Base-by-base conservation (phyloP, 106 monocot genomes). In the Dioscorea zingiberensis region DNA sequence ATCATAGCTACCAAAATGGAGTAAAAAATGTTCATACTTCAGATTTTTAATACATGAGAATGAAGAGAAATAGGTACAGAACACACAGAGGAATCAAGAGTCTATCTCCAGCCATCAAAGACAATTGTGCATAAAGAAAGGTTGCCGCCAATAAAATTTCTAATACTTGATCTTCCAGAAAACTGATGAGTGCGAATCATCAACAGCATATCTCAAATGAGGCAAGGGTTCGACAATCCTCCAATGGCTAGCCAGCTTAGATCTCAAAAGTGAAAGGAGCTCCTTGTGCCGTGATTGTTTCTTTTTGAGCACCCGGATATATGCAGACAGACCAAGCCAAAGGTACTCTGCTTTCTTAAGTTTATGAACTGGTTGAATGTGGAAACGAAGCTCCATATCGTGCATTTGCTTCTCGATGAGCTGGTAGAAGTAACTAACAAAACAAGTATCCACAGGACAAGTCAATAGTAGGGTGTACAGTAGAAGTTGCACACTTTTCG, bases 271-370 rank as follows among this genome's bases (percentile, higher is more conserved):
- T 57, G 54, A 54, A 23, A 97, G 55, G 12, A 97, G 61, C 21
- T 86, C 78, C 46, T 23, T 70, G 78, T 97, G 58, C 17, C 81
- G 83, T n/a, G 83, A 71, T 26, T 91, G 91, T 58, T 97, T 97
- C 70, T 79, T 88, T 72, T 61, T 83, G 19, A 92, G 73, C 47
- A 88, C 76, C 23, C 85, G 69, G 10, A 81, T 61, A 63, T 85
- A 92, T 14, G 95, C 95, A 57, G 55, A 79, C 3, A 85, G 27
- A 0, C 91, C 95, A 61, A 91, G 88, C 88, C 88, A 88, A 32
- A 77, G 16, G 13, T 76, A 47, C 54, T 97, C 95, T 29, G 13
- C 66, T 57, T 73, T 78, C 62, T 81, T 77, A 25, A 97, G 65
- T 19, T 28, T 18, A 13, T 88, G 74, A 65, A 75, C 22, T 57